Conservation (phyloP, 495 filamentous ascomycete genomes). For the Pyrenula aspistea region DNA sequence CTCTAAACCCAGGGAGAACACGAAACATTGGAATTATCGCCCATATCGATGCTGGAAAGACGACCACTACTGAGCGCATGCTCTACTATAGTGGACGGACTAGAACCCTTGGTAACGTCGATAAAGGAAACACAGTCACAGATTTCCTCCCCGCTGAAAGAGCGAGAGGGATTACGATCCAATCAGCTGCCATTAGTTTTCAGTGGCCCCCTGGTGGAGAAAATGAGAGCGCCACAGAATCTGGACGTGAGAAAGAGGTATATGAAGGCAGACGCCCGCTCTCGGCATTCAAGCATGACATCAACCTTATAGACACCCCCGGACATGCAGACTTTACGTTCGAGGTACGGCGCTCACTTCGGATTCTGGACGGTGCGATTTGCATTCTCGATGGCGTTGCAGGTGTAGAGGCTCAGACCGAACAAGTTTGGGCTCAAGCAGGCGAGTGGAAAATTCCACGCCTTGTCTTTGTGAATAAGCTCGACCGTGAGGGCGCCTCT, state of each 20-base stretch:
- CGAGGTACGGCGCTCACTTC: conserved; percentile 85
- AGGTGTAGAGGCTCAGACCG: conserved; percentile 95
- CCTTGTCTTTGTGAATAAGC: conserved; percentile 87
- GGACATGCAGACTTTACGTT: conserved; percentile 98
- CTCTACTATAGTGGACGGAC: conserved; percentile 93
- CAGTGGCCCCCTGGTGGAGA: conserved; percentile 56
- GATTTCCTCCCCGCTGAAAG: conserved; percentile 95
- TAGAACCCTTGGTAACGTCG: conserved; percentile 85
- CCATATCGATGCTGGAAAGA: conserved; percentile 98
- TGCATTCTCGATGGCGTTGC: conserved; percentile 95
- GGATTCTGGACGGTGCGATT: conserved; percentile 87
- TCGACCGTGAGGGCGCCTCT: conserved; percentile 86
- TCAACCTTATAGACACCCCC: conserved; percentile 96
- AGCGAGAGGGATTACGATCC: conserved; percentile 91
- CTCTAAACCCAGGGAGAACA: conserved; percentile 28
- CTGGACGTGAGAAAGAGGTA: conserved; percentile 7
- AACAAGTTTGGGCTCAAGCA: conserved; percentile 92
- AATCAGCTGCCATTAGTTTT: conserved; percentile 94
- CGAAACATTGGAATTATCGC: conserved; percentile 98
- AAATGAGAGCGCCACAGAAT: conserved; percentile 6
- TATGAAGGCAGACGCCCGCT: conserved; percentile 15
- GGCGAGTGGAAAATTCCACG: conserved; percentile 74
- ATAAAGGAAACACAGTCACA: conserved; percentile 93
- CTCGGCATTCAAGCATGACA: conserved; percentile 44
- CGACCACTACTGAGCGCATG: conserved; percentile 98